Base-by-base conservation (phyloP, 2,329 filamentous ascomycete genomes). In the Lasiodiplodia gonubiensis region DNA sequence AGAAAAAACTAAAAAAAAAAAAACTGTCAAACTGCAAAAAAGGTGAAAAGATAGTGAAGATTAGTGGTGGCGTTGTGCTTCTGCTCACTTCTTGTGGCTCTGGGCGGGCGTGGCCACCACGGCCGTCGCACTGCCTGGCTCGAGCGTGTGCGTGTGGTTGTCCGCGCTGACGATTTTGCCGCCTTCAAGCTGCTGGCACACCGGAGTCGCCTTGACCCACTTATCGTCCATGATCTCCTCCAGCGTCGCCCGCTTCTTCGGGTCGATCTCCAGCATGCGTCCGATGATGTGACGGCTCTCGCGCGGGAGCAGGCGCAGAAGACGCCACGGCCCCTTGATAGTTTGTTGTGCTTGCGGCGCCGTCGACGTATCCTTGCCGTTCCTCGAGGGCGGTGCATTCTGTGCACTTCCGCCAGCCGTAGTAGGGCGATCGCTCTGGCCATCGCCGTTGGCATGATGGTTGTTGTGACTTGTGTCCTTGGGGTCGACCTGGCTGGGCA, bases 211-310 rank as follows among this genome's bases (percentile, higher is more conserved):
- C 57, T 89, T 88, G n/a, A 98, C 89, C 95, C 95, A 99, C 18
- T 90, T 89, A 76, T 99, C 94, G 25, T 89, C 86, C 63, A 97
- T 80, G 21, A 99, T 92, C 74, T 99, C 93, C 27, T 90, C 85
- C 83, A 99, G 90, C 2, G 87, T 92, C 2, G 93, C 94, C 67
- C 95, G 88, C 71, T 91, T 90, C 75, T 88, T 90, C 0, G 94
- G 93, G 73, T 97, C 89, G 61, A 97, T 85, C 74, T 95, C 93
- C 42, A 99, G 86, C 95, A 99, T 99, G 67, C 92, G 87, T 53
- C 92, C 90, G 66, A 99, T 91, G 70, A 99, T 93, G 76, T 94
- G 90, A 63, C 95, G 86, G 71, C 91, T 96, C 80, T 98, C 95
- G 68, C 94, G 86, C 0, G 95, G 95, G 11, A 99, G 84, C 42